Base-by-base conservation (phyloP, 257 asterid genomes). In the Solanum clarkiae region DNA sequence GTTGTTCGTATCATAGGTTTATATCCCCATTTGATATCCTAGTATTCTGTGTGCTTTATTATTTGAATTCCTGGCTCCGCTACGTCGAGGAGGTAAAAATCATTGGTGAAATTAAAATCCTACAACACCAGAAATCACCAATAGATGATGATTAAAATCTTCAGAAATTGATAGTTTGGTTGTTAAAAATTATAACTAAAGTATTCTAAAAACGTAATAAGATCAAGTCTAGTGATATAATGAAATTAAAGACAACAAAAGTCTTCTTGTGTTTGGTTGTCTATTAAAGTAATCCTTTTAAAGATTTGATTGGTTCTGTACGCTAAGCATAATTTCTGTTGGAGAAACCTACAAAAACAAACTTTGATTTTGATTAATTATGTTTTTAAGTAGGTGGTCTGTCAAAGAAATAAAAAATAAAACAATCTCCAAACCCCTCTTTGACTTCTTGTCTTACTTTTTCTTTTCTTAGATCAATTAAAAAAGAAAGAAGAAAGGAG, bases 71-170 rank as follows among this genome's bases (percentile, higher is more conserved):
- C 1, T n/a, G 8, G 0, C 26, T 57, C 13, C 2, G 29, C 10
- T 5, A 59, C 26, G 26, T 3, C 1, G 26, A 59, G 29, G 26
- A 60, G 32, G 16, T 60, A 60, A n/a, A 60, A 60, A 26, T 22
- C 42, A 5, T 24, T 63, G 42, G 71, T 60, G 16, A 60, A 60
- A 10, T 60, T 60, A 60, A n/a, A 60, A 22, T n/a, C 1, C 8
- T 22, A 60, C 68, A 1, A 17, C 77, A 69, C 98, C 98, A 95
- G 26, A 42, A 42, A 54, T 71, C 55, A 71, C 56, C n/a, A 44
- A 45, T n/a, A n/a, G 14, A 74, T 47, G 45, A 51, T 77, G 47
- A 53, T 51, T 51, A 51, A 15, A 69, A 26, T 24, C 45, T 26
- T 51, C 10, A 26, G 24, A 77, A 60, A 77, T 62, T 15, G 45